Percentiles rank a stretch among this genome's conserved stretches.
Evolutionary conservation across 352 stramenopile species (phyloP).

Genomic region (Globisporangium barbulae): DNA sequence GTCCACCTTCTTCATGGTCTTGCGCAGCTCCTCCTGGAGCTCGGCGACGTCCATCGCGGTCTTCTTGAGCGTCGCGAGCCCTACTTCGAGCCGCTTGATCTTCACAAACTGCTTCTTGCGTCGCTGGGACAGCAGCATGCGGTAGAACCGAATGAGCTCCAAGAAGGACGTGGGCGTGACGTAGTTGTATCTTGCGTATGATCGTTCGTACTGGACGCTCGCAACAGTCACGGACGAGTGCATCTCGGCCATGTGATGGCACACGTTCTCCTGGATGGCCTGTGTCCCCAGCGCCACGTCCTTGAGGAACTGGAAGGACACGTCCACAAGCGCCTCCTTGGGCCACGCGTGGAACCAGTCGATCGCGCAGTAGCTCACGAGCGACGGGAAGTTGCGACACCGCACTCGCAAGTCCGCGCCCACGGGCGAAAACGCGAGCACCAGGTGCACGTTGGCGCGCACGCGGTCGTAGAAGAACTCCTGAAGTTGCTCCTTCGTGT

Average conservation of each 20-base stretch:
- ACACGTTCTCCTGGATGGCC: constrained; percentile 89
- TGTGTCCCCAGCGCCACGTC: constrained; percentile 60
- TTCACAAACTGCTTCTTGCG: constrained; percentile 49
- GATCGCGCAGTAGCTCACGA: constrained; percentile 75
- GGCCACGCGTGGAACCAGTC: constrained; percentile 93
- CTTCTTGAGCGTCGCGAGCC: constrained; percentile 81
- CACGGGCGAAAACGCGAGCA: constrained; percentile 87
- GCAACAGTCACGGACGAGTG: constrained; percentile 83
- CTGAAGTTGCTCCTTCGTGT: constrained; percentile 89
- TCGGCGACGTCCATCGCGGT: constrained; percentile 73
- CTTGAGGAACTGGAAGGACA: constrained; percentile 84
- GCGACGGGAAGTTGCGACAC: constrained; percentile 73
- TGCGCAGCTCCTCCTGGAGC: constrained; percentile 81
- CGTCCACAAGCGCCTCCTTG: constrained; percentile 82
- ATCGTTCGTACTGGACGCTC: constrained; percentile 72
- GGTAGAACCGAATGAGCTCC: constrained; percentile 92
- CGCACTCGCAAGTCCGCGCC: constrained; percentile 67
- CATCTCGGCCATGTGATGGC: constrained; percentile 92
- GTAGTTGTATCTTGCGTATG: constrained; percentile 87
- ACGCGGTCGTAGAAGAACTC: constrained; percentile 90
- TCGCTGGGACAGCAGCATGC: constrained; percentile 61
- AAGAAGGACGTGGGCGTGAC: constrained; percentile 92
- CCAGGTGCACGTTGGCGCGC: constrained; percentile 80
- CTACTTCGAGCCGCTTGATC: constrained; percentile 83
- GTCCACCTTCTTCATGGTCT: constrained; percentile 90